Evolutionary conservation across 345 rosid genomes (phyloP), one percentile per base, ranked within the genome.

Genomic region (Streptanthus diversifolius): DNA sequence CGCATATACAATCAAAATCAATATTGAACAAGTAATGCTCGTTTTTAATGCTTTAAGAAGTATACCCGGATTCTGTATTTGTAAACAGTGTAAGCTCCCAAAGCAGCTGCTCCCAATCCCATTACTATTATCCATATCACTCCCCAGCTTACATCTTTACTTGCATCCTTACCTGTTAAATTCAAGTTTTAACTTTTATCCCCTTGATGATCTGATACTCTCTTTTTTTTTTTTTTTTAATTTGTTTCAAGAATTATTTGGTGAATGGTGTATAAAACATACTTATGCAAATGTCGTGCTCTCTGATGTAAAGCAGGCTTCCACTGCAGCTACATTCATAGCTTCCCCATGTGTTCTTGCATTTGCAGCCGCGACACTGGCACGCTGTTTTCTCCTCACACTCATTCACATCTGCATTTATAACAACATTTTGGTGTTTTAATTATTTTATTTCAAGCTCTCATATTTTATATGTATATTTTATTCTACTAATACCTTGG

Each of bases 261-360:
- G 45, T 35, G 45, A 54, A 54, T 52, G 29, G 14, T 30, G 41
- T 24, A 10, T 33, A 32, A 8, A 10, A 45, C 9, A 29, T 72
- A 93, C 98, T 77, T 72, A 93, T 87, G 87, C 98, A 93, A 5
- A 83, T 78, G 79, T 89, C 93, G 15, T 87, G 88, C 65, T 93
- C 98, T 76, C 80, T 83, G 65, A 93, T 87, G 81, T 93, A 93
- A 59, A 89, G 74, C 40, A 80, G 81, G 70, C 86, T 88, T 53
- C 85, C 66, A 2, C 87, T 48, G 57, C 98, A 93, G 75, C 88
- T 86, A 83, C 98, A 93, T 27, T 93, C 95, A n/a, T 84, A 91
- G 73, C 93, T 66, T 44, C 98, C 98, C 97, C 97, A 91, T 3
- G 92, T 76, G 76, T 93, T 81, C 77, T 89, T 91, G 86, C 99